Conservation (phyloP, 176 grass and related monocot species). For the Typha latifolia region DNA sequence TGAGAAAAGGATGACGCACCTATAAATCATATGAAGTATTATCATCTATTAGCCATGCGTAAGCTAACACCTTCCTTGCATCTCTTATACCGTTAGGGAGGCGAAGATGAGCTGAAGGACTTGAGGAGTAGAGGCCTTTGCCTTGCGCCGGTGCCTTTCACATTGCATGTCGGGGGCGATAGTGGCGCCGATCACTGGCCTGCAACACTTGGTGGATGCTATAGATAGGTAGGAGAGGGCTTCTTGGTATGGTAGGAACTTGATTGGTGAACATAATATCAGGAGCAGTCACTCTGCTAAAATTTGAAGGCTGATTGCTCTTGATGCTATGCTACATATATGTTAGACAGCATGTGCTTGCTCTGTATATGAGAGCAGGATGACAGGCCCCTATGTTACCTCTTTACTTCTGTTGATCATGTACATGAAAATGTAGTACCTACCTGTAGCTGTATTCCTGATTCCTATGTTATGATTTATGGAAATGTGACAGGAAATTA, state of each 20-base stretch:
- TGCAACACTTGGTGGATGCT: slow-evolving; percentile 9
- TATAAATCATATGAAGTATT: slow-evolving; percentile 11
- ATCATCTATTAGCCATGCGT: not conserved
- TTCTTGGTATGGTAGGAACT: not conserved
- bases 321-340: not conserved
- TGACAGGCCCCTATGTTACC: no score
- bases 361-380: no score
- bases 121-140: slow-evolving; percentile 63
- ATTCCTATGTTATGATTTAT: no score
- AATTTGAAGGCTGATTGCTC: not conserved
- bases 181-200: slow-evolving; percentile 55
- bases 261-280: slow-evolving; percentile 54
- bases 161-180: slow-evolving; percentile 37
- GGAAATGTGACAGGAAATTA: no score
- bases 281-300: slow-evolving; percentile 71
- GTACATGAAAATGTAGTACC: no score
- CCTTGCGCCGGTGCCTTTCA: slow-evolving; percentile 68
- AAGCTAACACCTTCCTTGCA: not conserved
- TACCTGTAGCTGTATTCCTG: no score
- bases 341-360: no score
- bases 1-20: slow-evolving; percentile 25
- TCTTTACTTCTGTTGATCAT: no score
- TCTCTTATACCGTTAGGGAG: slow-evolving; percentile 12
- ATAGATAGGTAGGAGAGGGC: no score
- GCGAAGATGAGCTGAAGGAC: slow-evolving; percentile 39